A percentile compares a stretch with the other conserved stretches of the same genome.
These are phyloP conservation scores for Penicillium canariense DNA, from an alignment of 495 filamentous ascomycete genomes.

Conservation along the genomic window DNA sequence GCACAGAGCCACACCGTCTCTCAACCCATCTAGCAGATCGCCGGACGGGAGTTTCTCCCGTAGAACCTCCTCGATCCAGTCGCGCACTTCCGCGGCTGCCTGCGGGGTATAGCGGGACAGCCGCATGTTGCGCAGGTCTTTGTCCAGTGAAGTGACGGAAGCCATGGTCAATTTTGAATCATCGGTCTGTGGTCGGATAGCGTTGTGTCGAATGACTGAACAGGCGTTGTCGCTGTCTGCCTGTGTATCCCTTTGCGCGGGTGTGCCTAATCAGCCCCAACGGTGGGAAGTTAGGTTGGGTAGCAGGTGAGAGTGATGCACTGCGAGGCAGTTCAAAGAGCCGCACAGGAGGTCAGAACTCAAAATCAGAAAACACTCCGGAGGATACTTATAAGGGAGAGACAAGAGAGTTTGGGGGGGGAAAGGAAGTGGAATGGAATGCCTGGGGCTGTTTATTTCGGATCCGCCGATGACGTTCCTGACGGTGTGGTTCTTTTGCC, in stretches of 20 bases:
- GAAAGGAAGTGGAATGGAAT: constrained; percentile 24
- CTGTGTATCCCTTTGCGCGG: constrained; percentile 22
- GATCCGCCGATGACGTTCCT: constrained; percentile 32
- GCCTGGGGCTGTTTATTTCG: constrained; percentile 27
- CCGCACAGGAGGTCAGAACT: background rate
- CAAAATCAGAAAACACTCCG: background rate
- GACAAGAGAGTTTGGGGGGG: constrained; percentile 3
- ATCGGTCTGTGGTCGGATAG: constrained; percentile 3
- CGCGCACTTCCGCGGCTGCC: constrained; percentile 79
- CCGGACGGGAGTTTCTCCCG: constrained; percentile 64
- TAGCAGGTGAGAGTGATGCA: constrained; percentile 15
- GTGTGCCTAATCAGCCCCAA: constrained; percentile 27
- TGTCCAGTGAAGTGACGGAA: constrained; percentile 90
- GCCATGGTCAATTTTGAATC: constrained; percentile 60
- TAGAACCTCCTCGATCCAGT: constrained; percentile 86
- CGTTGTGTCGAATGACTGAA: background rate
- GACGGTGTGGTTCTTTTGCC: constrained; percentile 10
- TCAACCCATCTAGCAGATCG: constrained; percentile 82
- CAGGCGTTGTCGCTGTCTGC: constrained; percentile 1
- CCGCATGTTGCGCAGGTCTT: constrained; percentile 91
- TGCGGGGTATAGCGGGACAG: constrained; percentile 91
- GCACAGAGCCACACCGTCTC: constrained; percentile 89
- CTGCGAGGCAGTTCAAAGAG: constrained; percentile 5
- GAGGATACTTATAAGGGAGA: background rate
- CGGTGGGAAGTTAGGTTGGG: constrained; percentile 27